Conservation (phyloP, 768 basidiomycete genomes). For the Collybia sordida region DNA sequence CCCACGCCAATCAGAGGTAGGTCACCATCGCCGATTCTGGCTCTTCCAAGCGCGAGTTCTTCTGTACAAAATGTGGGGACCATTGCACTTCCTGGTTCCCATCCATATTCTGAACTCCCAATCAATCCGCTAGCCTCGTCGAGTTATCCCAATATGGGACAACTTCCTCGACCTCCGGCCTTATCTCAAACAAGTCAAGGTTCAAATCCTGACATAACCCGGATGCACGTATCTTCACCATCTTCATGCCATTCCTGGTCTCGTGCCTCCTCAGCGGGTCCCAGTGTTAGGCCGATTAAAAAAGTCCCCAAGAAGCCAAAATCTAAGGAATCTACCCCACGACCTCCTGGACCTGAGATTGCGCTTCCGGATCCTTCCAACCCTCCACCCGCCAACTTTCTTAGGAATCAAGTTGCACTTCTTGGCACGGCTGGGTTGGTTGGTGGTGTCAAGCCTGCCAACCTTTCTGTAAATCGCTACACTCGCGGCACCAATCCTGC, state of each 20-base stretch:
- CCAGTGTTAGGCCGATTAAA: conserved; percentile 22
- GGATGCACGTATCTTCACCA: conserved; percentile 7
- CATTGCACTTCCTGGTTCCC: conserved; percentile 98
- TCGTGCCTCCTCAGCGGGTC: conserved; percentile 22
- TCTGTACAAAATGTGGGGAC: conserved; percentile 89
- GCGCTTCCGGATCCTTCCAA: conserved; percentile 59
- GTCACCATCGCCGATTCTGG: conserved; percentile 63
- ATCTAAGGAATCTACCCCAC: conserved; percentile 40
- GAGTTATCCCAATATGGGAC: conserved; percentile 31
- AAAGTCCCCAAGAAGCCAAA: conserved; percentile 34
- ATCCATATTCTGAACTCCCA: conserved; percentile 83
- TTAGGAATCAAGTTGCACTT: conserved; percentile 71
- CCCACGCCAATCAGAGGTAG: conserved; percentile 71
- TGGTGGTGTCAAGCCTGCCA: conserved; percentile 60
- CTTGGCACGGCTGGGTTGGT: conserved; percentile 74
- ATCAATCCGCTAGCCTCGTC: conserved; percentile 74
- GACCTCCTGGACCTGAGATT: conserved; percentile 55
- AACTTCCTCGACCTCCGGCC: conserved; percentile 40
- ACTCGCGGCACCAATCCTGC: conserved; percentile 51
- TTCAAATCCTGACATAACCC: conserved; percentile 5
- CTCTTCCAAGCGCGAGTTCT: conserved; percentile 50
- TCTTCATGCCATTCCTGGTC: conserved; percentile 10
- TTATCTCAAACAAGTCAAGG: conserved; percentile 14
- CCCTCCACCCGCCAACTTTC: conserved; percentile 64
- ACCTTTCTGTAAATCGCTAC: conserved; percentile 39